A percentile compares a stretch with the other conserved stretches of the same genome.
These are phyloP conservation scores for Collybiopsis confluens DNA, from an alignment of 768 basidiomycete species.

Conservation along the genomic window DNA sequence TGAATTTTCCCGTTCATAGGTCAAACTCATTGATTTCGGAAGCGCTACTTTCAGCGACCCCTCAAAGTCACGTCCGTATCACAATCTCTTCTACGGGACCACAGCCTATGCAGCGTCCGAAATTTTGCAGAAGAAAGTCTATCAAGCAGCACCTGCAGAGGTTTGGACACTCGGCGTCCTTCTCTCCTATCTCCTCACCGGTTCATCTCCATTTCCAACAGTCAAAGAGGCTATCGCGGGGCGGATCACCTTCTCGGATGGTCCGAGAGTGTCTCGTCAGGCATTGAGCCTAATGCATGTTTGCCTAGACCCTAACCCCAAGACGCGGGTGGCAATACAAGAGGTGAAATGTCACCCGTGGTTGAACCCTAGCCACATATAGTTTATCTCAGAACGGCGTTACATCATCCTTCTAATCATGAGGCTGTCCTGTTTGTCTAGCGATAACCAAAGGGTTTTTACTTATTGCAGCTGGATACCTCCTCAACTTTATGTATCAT, in stretches of 20 bases:
- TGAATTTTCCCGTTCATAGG: constrained; percentile 33
- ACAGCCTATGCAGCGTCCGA: constrained; percentile 96
- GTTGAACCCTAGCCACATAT: constrained; percentile 39
- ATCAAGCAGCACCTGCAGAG: constrained; percentile 92
- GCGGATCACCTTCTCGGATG: constrained; percentile 48
- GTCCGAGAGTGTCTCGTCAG: constrained; percentile 35
- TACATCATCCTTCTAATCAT: no score
- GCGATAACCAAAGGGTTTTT: neutral
- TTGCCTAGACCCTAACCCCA: constrained; percentile 84
- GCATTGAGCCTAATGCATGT: constrained; percentile 63
- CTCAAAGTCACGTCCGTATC: constrained; percentile 54
- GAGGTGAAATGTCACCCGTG: constrained; percentile 86
- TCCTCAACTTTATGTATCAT: no score
- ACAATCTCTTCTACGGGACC: constrained; percentile 85
- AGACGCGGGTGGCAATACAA: constrained; percentile 72
- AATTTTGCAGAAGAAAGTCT: constrained; percentile 81
- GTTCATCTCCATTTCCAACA: constrained; percentile 88
- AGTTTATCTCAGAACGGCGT: no score
- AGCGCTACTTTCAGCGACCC: constrained; percentile 78
- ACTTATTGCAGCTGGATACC: neutral
- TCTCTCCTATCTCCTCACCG: constrained; percentile 90
- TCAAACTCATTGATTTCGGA: constrained; percentile 96
- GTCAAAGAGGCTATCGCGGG: constrained; percentile 76
- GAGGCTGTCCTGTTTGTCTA: neutral
- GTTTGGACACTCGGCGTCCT: constrained; percentile 96